Percentiles rank a stretch among this genome's conserved stretches.
Evolutionary conservation across 306 rosid species (phyloP).

Genomic region (Cicer yamashitae): DNA sequence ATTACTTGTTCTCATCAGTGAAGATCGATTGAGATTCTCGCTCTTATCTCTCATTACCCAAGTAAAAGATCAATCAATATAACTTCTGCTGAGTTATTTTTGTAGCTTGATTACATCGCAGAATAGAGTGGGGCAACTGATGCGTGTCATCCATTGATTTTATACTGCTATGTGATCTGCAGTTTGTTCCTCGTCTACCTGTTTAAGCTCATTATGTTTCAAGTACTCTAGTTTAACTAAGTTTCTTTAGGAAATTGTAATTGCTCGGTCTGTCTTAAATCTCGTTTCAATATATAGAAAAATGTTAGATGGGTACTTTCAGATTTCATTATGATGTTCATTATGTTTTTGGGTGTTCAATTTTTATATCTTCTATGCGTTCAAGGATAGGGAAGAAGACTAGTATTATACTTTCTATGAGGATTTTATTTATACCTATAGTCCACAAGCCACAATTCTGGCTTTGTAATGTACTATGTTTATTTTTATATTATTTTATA

Average conservation of each 20-base stretch:
- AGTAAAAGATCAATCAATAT: conserved; percentile 29
- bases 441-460: background rate
- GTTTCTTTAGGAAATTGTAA: conserved; percentile 54
- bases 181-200: conserved; percentile 35
- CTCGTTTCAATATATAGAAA: conserved; percentile 42
- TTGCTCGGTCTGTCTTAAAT: conserved; percentile 36
- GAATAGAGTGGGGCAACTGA: conserved; percentile 43
- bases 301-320: conserved; percentile 48
- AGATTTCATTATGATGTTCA: conserved; percentile 23
- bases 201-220: conserved; percentile 38
- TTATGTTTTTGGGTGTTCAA: conserved; percentile 15
- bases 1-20: conserved; percentile 86
- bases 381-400: conserved; percentile 7
- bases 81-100: conserved; percentile 27
- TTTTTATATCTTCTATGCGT: background rate
- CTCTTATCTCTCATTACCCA: conserved; percentile 31
- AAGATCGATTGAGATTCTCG: conserved; percentile 67
- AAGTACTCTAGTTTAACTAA: conserved; percentile 39
- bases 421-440: background rate
- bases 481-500: background rate
- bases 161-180: conserved; percentile 41
- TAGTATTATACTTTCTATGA: background rate
- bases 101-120: conserved; percentile 22
- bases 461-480: background rate
- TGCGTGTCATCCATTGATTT: conserved; percentile 39